A percentile compares a stretch with the other conserved stretches of the same genome.
These are phyloP conservation scores for Cucurbita ficifolia DNA, from an alignment of 306 rosid species.

Conservation along the genomic window DNA sequence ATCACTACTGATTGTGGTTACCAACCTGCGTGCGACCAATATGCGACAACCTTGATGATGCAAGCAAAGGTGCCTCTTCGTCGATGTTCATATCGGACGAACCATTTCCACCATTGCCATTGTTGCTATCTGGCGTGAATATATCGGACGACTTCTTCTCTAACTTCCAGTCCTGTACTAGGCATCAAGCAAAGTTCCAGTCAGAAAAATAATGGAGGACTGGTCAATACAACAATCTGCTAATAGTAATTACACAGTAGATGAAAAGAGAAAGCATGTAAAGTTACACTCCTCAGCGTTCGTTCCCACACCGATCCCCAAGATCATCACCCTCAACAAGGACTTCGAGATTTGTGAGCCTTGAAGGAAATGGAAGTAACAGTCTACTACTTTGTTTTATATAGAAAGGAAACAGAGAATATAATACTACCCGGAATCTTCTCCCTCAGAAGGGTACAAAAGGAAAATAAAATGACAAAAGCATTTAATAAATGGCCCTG, in stretches of 20 bases:
- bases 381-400: not conserved
- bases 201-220: not conserved
- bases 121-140: conserved; percentile 23
- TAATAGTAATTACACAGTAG: not conserved
- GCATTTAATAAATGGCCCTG: not conserved
- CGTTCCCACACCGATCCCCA: not conserved
- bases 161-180: conserved; percentile 70
- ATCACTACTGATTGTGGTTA: conserved; percentile 27
- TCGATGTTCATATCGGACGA: conserved; percentile 28
- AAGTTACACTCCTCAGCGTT: not conserved
- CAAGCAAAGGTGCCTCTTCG: conserved; percentile 64
- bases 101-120: conserved; percentile 16
- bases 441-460: not conserved
- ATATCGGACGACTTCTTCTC: conserved; percentile 76
- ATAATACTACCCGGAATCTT: not conserved
- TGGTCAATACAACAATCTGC: not conserved
- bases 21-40: conserved; percentile 46
- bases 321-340: not conserved
- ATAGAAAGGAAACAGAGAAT: not conserved
- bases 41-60: conserved; percentile 62
- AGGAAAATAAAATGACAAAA: not conserved
- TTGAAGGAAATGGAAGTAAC: not conserved
- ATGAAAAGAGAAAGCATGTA: not conserved
- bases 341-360: not conserved
- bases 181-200: not conserved